Base-by-base conservation (phyloP, 2,329 filamentous ascomycete species). In the Talaromyces rugulosus region DNA sequence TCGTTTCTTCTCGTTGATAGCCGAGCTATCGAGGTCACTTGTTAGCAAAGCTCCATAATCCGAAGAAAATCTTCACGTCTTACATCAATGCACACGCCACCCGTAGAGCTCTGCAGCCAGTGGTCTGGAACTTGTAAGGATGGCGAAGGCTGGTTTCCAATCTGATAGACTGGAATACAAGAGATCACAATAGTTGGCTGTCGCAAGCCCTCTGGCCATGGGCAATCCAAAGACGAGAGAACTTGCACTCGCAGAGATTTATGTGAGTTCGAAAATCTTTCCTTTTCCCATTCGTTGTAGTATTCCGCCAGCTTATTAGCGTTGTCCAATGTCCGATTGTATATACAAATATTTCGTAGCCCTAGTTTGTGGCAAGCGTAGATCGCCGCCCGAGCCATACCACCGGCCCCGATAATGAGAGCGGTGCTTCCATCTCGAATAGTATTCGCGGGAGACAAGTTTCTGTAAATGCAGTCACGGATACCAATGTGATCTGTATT, bases 401-500 rank as follows among this genome's bases (percentile, higher is more conserved):
- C 56, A 16, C 56, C 56, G 2, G 56, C 56, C 11, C 56, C 56
- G 33, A 58, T 58, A 52, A 58, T 52, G 56, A 58, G 56, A 16
- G 56, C 56, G 2, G 70, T 52, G 28, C 56, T 58, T 28, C 56
- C 56, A 16, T 58, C 44, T 33, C 56, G 18, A 14, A 58, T 52
- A 31, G 44, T 27, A 51, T 58, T 58, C 34, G 34, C 34, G 34
- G 34, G 56, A 58, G 16, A 72, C 8, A 72, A 63, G 60, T 68
- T 65, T 14, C 63, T 62, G 18, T 68, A 28, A 4, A 73, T 67
- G 60, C 70, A 72, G 23, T 66, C 64, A 30, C 63, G 58, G 30
- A 74, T 67, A 11, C 71, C 71, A 11, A 74, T 67, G 33, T 68
- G 67, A 59, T 74, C 71, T 0, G 70, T 71, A 54, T 74, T 74